Base-by-base conservation (phyloP, 352 stramenopile genomes). In the Globisporangium apiculatum region DNA sequence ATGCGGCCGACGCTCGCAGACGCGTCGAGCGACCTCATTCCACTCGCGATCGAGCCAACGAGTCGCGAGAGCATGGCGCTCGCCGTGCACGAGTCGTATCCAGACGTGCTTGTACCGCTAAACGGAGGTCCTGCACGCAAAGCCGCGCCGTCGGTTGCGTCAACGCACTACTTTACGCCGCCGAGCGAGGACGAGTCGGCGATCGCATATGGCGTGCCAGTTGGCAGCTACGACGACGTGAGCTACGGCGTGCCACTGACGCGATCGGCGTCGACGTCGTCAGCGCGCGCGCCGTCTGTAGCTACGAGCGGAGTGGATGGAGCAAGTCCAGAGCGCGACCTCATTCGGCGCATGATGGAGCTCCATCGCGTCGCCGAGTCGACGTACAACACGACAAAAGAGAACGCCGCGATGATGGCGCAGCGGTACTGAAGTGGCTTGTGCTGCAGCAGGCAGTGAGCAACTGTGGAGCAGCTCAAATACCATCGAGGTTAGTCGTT, bases 381-480 rank as follows among this genome's bases (percentile, higher is more conserved):
- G 10, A 62, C 79, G n/a, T 89, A 77, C 57, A 61, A 70, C 38
- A 82, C 59, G 46, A 69, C 74, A 9, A 66, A 70, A 9, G 67
- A 76, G 48, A 89, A 85, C 61, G 67, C 75, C 18, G 67, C 73
- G 55, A 76, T 75, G 54, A 71, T 78, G 45, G 52, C 64, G 35
- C 61, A 60, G 42, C 49, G 38, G 18, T 53, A 55, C 46, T 66
- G 50, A 53, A 11, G 9, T 49, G 24, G 24, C 24, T 31, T 31
- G 24, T 31, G 24, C 24, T 31, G 24, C 24, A 31, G 24, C 24
- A 31, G 24, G 24, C 24, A 31, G 24, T 31, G 24, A 31, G 24
- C 24, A 3, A 31, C n/a, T n/a, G n/a, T n/a, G n/a, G n/a, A n/a
- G n/a, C n/a, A n/a, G n/a, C n/a, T n/a, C n/a, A n/a, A n/a, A n/a